Evolutionary conservation across 768 basidiomycete species (phyloP).

Genomic region (Lactarius sanguifluus): DNA sequence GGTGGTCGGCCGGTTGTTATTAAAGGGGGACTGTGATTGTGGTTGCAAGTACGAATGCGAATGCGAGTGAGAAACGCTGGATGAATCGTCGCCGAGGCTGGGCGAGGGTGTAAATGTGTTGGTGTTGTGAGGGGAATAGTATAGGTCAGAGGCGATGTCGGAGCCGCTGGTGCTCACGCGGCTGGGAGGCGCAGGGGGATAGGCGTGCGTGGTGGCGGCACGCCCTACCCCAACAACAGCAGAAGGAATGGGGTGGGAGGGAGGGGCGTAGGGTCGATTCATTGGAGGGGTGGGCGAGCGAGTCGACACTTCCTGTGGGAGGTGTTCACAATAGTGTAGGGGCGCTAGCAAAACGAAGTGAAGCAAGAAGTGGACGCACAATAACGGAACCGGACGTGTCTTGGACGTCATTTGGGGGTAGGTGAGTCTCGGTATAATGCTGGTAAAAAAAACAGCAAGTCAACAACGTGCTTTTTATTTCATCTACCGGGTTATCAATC

Average conservation of each 20-base stretch:
- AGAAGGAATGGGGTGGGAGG: neutral
- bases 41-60: neutral
- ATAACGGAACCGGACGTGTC: neutral
- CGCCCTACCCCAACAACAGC: constrained; percentile 5
- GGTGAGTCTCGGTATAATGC: constrained; percentile 24
- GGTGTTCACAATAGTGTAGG: neutral
- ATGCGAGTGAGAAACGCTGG: constrained; percentile 3
- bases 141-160: constrained; percentile 10
- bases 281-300: constrained; percentile 13
- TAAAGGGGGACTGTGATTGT: neutral
- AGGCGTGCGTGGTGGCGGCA: neutral
- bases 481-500: neutral
- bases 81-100: constrained; percentile 1
- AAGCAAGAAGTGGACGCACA: constrained; percentile 6
- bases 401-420: constrained; percentile 15
- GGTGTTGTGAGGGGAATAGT: constrained; percentile 1
- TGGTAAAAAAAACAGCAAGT: constrained; percentile 1
- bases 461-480: constrained; percentile 1
- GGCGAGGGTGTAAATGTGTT: neutral
- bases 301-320: constrained; percentile 3
- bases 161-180: constrained; percentile 13
- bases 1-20: neutral
- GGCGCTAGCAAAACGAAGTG: neutral
- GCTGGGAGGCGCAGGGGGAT: constrained; percentile 13
- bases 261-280: neutral